Evolutionary conservation across 768 basidiomycete species (phyloP), one percentile per base, ranked within the genome.

Genomic region (Dentipellis fragilis): DNA sequence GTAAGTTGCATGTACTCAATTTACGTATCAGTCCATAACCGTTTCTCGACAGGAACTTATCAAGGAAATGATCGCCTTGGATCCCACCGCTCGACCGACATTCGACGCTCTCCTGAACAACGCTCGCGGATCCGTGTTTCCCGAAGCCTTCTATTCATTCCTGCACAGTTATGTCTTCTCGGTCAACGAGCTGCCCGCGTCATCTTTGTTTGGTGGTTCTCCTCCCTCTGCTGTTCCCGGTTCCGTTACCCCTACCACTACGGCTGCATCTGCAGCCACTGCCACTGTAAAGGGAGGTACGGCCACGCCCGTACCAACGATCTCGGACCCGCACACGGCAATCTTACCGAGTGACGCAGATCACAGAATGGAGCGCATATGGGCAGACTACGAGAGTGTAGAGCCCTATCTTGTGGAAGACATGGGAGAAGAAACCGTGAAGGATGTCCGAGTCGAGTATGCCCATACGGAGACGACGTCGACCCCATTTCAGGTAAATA

Each of bases 71-170:
- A 86, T 95, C 52, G 76, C 80, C 12, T 79, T 94, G 21, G 84
- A 94, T 58, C 87, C 94, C 0, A 60, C 74, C 0, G 72, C 78
- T 2, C 80, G 96, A 11, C 92, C 92, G 2, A 80, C 87, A 1
- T 97, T 95, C 67, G 87, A 90, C 63, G 78, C 77, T 2, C 72
- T 93, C 7, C 73, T 98, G 39, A 81, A 87, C 23, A 80, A 75
- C 1, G 87, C 84, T 3, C 80, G 91, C 47, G 89, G 84, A 0
- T 77, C 78, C 9, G 84, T 94, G 49, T 89, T 98, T 59, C 93
- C 95, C 0, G 92, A 94, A 63, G 83, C 82, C 34, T 98, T 98
- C 69, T 97, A 96, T 71, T 87, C 92, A 2, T 97, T 95, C 72
- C 76, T 98, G 10, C 89, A 94, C 66, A 89, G 88, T 62, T 97